Base-by-base conservation (phyloP, 352 stramenopile genomes). In the Phytophthora lateralis region DNA sequence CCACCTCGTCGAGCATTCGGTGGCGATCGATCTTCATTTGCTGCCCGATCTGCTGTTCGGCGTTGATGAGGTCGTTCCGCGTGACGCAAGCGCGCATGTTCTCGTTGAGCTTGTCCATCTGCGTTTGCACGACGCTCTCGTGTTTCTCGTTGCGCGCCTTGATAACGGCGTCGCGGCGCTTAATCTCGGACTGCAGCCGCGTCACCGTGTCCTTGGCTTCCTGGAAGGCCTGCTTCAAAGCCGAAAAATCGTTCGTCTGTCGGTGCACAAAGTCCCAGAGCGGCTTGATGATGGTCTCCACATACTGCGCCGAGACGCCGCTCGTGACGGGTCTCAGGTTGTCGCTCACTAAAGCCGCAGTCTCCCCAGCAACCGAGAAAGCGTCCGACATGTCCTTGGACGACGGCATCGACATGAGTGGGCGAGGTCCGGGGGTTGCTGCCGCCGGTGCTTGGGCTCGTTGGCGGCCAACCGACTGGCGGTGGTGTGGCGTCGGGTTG, bases 61-160 rank as follows among this genome's bases (percentile, higher is more conserved):
- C 69, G 21, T 76, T 76, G 41, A 93, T 93, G 15, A 95, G 57
- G 42, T 93, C 84, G 61, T 92, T 92, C 18, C 83, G 58, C 9
- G 83, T 92, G n/a, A 90, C 80, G 32, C 84, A 93, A 2, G 80
- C 60, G 3, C 82, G 82, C 35, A 95, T 63, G 17, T 63, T 80
- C 24, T 95, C 84, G 50, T 90, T 93, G 21, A 95, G 72, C 50
- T 90, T 93, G 30, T 93, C 83, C 51, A 95, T 70, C 54, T 93
- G 79, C 5, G 71, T 64, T 54, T 95, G 85, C 45, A 95, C 72
- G 3, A 84, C 65, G 5, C 50, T 52, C 55, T 93, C 85, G 63
- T 93, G 82, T 34, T 95, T 93, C 43, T 75, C 78, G 50, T 93
- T 95, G 6, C 85, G 69, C 0, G 83, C 85, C 55, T 93, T 84